Evolutionary conservation across 2,329 filamentous ascomycete species (phyloP).

Genomic region (Colletotrichum sp.): DNA sequence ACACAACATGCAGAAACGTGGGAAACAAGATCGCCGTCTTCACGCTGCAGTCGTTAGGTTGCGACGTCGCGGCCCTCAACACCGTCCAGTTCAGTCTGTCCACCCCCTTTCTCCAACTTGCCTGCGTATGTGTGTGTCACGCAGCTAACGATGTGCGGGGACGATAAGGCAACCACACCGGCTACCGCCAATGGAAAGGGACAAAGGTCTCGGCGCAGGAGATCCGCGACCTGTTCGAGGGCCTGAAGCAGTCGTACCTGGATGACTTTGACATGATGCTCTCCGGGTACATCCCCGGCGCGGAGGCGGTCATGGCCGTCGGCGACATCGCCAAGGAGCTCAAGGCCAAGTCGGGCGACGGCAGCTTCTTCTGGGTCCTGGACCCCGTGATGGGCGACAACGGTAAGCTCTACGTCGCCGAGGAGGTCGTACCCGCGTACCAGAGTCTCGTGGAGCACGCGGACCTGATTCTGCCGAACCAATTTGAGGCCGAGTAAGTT

Average conservation of each 20-base stretch:
- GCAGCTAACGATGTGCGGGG: background rate
- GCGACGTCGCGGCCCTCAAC: slow-evolving; percentile 92
- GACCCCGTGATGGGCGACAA: slow-evolving; percentile 99
- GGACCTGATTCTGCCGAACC: slow-evolving; percentile 93
- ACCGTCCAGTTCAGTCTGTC: slow-evolving; percentile 94
- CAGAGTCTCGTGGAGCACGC: slow-evolving; percentile 79
- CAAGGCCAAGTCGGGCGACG: slow-evolving; percentile 67
- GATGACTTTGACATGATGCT: slow-evolving; percentile 94
- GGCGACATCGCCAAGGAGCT: slow-evolving; percentile 85
- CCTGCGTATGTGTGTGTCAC: background rate
- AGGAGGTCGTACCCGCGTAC: slow-evolving; percentile 91
- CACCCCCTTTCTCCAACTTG: background rate
- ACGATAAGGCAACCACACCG: slow-evolving; percentile 85
- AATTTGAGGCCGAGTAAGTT: slow-evolving; percentile 94
- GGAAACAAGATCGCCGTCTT: slow-evolving; percentile 98
- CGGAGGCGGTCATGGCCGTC: slow-evolving; percentile 81
- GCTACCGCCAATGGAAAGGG: slow-evolving; percentile 87
- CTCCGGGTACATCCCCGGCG: slow-evolving; percentile 92
- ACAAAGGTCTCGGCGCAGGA: slow-evolving; percentile 82
- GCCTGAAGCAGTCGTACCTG: slow-evolving; percentile 82
- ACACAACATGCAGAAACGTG: slow-evolving; percentile 73
- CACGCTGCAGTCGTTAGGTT: slow-evolving; percentile 90
- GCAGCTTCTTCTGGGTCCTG: slow-evolving; percentile 94
- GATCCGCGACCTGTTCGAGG: slow-evolving; percentile 83
- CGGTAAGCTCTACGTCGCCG: slow-evolving; percentile 86